phyloP scores from a whole-genome alignment of 768 basidiomycete species.

The Leccinum rimulosum region DNA sequence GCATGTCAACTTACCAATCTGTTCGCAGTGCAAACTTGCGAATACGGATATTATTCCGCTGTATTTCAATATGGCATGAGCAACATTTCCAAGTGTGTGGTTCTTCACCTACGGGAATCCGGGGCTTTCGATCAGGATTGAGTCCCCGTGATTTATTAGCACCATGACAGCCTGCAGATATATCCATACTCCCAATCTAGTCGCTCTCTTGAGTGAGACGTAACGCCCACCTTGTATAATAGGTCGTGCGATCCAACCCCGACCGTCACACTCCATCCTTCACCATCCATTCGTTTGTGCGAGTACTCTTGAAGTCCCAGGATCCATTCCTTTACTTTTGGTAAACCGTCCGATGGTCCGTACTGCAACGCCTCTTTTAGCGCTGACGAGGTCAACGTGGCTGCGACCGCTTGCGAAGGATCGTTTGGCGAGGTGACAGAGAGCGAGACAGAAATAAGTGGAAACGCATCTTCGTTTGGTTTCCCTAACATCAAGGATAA shows the following conservation, averaged over 20 bases:
- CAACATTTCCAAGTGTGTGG: neutral
- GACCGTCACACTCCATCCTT: slow-evolving; percentile 69
- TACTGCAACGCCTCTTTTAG: slow-evolving; percentile 57
- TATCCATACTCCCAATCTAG: neutral
- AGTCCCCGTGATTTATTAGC: slow-evolving; percentile 69
- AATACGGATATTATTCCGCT: slow-evolving; percentile 65
- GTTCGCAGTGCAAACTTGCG: slow-evolving; percentile 46
- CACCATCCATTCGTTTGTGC: slow-evolving; percentile 56
- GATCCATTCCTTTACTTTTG: slow-evolving; percentile 58
- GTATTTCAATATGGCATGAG: slow-evolving; percentile 21
- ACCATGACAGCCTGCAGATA: slow-evolving; percentile 55
- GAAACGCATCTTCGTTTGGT: slow-evolving; percentile 7
- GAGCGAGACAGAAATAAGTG: slow-evolving; percentile 23
- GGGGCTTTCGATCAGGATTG: slow-evolving; percentile 74
- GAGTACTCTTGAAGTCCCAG: slow-evolving; percentile 62
- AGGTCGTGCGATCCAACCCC: slow-evolving; percentile 82
- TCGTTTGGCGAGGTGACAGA: neutral
- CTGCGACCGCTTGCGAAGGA: slow-evolving; percentile 39
- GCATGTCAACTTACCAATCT: slow-evolving; percentile 40
- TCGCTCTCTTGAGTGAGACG: neutral
- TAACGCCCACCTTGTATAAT: slow-evolving; percentile 60
- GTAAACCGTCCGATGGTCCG: slow-evolving; percentile 61
- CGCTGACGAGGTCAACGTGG: slow-evolving; percentile 51
- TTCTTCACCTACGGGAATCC: slow-evolving; percentile 50
- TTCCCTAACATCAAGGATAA: neutral